Base-by-base conservation (phyloP, 1,284 basidiomycete genomes). In the Coniophora puteana region DNA sequence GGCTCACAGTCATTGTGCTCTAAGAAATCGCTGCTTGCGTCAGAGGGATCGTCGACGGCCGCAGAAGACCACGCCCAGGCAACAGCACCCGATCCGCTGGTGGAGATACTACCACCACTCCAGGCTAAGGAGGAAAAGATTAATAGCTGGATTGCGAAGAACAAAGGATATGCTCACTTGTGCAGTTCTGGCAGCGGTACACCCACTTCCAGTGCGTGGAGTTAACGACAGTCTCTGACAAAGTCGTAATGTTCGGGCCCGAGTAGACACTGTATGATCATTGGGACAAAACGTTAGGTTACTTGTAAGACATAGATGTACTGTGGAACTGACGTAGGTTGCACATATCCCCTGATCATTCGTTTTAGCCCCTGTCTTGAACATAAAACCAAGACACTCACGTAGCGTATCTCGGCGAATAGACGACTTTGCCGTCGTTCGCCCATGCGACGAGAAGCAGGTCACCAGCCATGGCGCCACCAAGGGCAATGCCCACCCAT, bases 61-160 rank as follows among this genome's bases (percentile, higher is more conserved):
- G 64, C 54, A 43, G 40, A 54, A 8, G 72, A 71, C 47, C 58
- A 67, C 1, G 69, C 75, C 78, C 78, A 81, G 12, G 72, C 63
- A 11, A 71, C 74, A 32, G 71, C 69, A 29, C n/a, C n/a, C 8
- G 55, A 51, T 6, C 56, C 54, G 35, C 52, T 63, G 14, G 69
- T 58, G 35, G 69, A 63, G 33, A 80, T 61, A 46, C 66, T 63
- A 21, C 61, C 59, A 16, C 59, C 52, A 26, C 50, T 57, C 68
- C 68, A 70, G 16, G 62, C 69, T 71, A 31, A 6, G 31, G 38
- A 23, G 23, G 27, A 25, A 30, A 22, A 21, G 30, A 41, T 11
- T 24, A 12, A 41, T 14, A 4, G n/a, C 14, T 23, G 21, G 20
- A 17, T 12, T 16, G 4, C 20, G 11, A 12, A 13, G 20, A 14